These are phyloP conservation scores for Calamus simplicifolius DNA, from an alignment of 176 grass and related monocot species.

Conservation along the genomic window DNA sequence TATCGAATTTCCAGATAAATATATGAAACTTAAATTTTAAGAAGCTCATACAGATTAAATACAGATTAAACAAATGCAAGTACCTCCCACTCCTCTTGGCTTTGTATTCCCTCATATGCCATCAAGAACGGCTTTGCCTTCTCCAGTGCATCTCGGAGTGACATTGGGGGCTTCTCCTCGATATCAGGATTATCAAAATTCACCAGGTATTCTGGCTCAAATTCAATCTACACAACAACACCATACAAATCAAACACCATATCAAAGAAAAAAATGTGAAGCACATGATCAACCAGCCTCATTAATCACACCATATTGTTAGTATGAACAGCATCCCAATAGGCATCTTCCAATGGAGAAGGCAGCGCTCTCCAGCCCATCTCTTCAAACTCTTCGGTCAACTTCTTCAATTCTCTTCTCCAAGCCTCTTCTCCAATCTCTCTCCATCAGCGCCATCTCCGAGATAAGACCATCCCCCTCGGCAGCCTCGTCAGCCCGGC, in stretches of 20 bases:
- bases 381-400: conserved; percentile 35
- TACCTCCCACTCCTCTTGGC: conserved; percentile 95
- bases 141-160: conserved; percentile 58
- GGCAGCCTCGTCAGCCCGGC: not conserved
- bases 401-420: conserved; percentile 48
- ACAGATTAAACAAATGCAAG: no score
- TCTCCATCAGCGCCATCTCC: conserved; percentile 41
- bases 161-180: conserved; percentile 81
- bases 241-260: conserved; percentile 6
- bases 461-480: conserved; percentile 1
- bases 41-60: no score
- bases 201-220: conserved; percentile 65
- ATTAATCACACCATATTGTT: conserved; percentile 53
- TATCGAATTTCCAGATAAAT: no score
- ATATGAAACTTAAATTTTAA: no score
- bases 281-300: not conserved
- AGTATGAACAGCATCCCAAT: conserved; percentile 33
- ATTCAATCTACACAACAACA: conserved; percentile 57
- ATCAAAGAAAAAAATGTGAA: not conserved
- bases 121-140: conserved; percentile 80
- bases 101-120: conserved; percentile 62
- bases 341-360: conserved; percentile 19
- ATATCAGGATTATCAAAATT: conserved; percentile 67
- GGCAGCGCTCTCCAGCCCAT: conserved; percentile 30
- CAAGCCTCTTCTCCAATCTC: conserved; percentile 45